Percentiles rank a stretch among this genome's conserved stretches.
phyloP scores from a whole-genome alignment of 139 green algal genomes.

The Chlamydomonas sp. region DNA sequence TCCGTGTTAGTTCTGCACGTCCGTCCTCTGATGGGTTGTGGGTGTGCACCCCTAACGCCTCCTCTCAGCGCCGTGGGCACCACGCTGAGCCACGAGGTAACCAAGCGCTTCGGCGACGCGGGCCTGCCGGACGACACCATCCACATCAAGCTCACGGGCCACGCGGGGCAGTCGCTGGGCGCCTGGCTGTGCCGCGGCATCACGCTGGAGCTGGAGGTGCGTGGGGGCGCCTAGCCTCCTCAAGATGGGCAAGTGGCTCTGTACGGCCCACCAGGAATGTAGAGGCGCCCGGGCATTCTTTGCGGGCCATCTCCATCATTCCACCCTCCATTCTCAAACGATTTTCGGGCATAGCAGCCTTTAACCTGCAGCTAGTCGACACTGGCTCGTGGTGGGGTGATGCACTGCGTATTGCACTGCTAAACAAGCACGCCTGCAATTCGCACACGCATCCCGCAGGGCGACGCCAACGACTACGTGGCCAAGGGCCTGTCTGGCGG shows the following conservation, averaged over 20 bases:
- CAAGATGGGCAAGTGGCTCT: too few relatives aligned
- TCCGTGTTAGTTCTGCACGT: too few relatives aligned
- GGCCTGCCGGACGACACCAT: slow-evolving; percentile 91
- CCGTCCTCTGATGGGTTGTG: too few relatives aligned
- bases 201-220: slow-evolving; percentile 83
- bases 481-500: slow-evolving; percentile 92
- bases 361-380: too few relatives aligned
- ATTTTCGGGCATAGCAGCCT: too few relatives aligned
- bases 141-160: slow-evolving; percentile 88
- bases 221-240: background rate
- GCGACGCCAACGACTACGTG: slow-evolving; percentile 97
- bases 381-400: too few relatives aligned
- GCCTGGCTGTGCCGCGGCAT: slow-evolving; percentile 87
- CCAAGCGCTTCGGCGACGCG: slow-evolving; percentile 79
- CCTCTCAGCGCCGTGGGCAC: slow-evolving; percentile 84
- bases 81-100: slow-evolving; percentile 92
- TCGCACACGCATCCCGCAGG: slow-evolving; percentile 13
- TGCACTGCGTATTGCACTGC: too few relatives aligned
- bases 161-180: slow-evolving; percentile 91
- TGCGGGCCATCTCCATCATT: too few relatives aligned
- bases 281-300: too few relatives aligned
- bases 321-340: too few relatives aligned
- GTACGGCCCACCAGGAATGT: too few relatives aligned
- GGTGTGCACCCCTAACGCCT: background rate
- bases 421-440: too few relatives aligned